Evolutionary conservation across 108 stramenopile genomes (phyloP), one percentile per base, ranked within the genome.

Genomic region (Chaetoceros muelleri): DNA sequence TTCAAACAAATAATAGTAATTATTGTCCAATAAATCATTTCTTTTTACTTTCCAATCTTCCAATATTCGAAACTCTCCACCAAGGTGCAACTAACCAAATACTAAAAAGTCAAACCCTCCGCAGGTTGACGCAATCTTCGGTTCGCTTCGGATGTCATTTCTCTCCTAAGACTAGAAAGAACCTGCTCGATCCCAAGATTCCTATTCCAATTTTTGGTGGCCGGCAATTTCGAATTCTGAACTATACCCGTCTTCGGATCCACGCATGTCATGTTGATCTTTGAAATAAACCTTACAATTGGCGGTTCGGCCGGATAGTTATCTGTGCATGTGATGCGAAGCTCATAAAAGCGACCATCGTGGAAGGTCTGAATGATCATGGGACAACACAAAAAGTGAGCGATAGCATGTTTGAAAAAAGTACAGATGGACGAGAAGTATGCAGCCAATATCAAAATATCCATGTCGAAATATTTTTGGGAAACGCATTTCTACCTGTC

Each of bases 241-340:
- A 93, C 73, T 8, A 68, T 69, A 10, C 92, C 92, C 10, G 73
- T 82, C 55, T 71, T 83, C 17, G 72, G 57, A 57, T 96, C 91
- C 46, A 98, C 96, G 59, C 93, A 95, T 18, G 58, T 79, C 82
- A 98, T 88, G 72, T 96, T 96, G 69, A 98, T 87, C 61, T 81
- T 80, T 34, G 94, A 84, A 23, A 95, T 69, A 72, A 98, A 98
- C 16, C 87, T 74, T 16, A 98, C 84, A 16, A 63, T 53, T 20
- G 98, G 98, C 17, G 95, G 92, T 21, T 65, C 64, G 22, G 90
- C 86, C 21, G 98, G 98, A 65, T 98, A 98, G 23, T 74, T 55
- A 51, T 85, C 78, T n/a, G 94, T 87, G 52, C 95, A 94, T 55
- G 75, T 70, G 55, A 98, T 83, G 44, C 75, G 79, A 17, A 98